Percentiles rank a stretch among this genome's conserved stretches.
Conservation (phyloP, 2,329 filamentous ascomycete genomes). For the Diaporthe destruens region DNA sequence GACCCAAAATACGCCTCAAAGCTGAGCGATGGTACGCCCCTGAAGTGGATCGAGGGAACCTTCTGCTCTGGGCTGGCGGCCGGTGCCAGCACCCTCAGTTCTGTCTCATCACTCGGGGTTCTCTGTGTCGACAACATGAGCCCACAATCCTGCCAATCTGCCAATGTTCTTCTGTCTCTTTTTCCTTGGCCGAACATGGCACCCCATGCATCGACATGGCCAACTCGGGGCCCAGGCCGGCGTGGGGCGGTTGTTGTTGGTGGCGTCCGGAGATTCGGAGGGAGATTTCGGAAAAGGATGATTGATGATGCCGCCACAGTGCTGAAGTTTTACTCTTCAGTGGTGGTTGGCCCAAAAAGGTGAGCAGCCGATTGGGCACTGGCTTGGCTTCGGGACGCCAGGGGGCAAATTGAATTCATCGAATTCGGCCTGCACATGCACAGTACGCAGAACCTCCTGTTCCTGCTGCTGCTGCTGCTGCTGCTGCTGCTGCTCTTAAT, state of each 20-base stretch:
- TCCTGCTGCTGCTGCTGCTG: not conserved
- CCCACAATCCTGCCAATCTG: not conserved
- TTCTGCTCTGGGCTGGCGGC: constrained; percentile 11
- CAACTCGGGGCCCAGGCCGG: not conserved
- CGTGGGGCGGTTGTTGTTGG: not conserved
- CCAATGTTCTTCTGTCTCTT: not conserved
- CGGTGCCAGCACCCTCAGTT: not conserved
- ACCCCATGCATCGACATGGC: not conserved
- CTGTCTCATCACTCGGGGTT: not conserved
- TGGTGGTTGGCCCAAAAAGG: not conserved
- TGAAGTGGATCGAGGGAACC: constrained; percentile 16
- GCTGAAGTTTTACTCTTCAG: not conserved
- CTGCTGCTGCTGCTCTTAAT: not conserved
- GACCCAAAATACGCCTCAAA: not conserved
- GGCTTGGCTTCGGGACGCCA: not conserved
- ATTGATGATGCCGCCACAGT: not conserved
- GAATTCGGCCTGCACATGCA: not conserved
- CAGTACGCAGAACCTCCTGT: not conserved
- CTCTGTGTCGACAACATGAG: not conserved
- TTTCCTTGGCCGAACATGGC: not conserved
- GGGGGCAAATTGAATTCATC: not conserved
- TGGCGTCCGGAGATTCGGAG: constrained; percentile 13
- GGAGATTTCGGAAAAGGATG: not conserved
- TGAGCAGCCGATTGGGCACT: constrained; percentile 27
- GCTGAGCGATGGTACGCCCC: constrained; percentile 25